Conservation (phyloP, 352 stramenopile species). For the Phytophthora tubulina region DNA sequence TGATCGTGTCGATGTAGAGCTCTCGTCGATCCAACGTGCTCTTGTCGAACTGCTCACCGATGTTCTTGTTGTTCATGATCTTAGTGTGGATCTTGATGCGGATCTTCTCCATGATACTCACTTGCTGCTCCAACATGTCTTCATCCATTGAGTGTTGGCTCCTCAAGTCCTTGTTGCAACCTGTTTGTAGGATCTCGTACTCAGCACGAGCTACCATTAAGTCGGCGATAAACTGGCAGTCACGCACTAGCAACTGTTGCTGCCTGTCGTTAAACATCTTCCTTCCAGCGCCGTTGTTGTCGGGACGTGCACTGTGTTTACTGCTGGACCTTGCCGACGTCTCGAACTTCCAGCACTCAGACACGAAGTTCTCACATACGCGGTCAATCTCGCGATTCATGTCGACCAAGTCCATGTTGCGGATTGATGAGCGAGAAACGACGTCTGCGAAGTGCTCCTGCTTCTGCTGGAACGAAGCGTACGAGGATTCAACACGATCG, state of each 20-base stretch:
- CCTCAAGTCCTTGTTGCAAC: conserved; percentile 72
- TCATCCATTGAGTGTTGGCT: conserved; percentile 59
- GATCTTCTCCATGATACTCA: conserved; percentile 75
- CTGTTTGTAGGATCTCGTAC: conserved; percentile 76
- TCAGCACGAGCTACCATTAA: conserved; percentile 79
- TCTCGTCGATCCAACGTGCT: conserved; percentile 78
- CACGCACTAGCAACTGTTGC: conserved; percentile 78
- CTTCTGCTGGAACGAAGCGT: conserved; percentile 82
- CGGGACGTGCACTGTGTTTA: conserved; percentile 46
- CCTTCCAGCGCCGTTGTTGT: conserved; percentile 57
- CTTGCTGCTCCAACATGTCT: conserved; percentile 76
- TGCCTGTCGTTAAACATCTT: conserved; percentile 88
- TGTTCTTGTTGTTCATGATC: conserved; percentile 93
- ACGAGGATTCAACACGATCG: conserved; percentile 82
- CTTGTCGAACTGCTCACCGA: conserved; percentile 89
- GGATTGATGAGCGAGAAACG: conserved; percentile 77
- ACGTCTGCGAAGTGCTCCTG: conserved; percentile 86
- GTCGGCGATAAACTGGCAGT: conserved; percentile 87
- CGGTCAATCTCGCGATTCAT: conserved; percentile 87
- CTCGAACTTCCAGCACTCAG: conserved; percentile 91
- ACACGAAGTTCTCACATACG: conserved; percentile 82
- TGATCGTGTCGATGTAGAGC: conserved; percentile 82
- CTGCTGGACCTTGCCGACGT: conserved; percentile 74
- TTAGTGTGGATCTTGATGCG: conserved; percentile 82
- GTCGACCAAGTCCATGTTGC: conserved; percentile 83